phyloP scores from a whole-genome alignment of 768 basidiomycete genomes.

The Xerocomellus chrysenteron region DNA sequence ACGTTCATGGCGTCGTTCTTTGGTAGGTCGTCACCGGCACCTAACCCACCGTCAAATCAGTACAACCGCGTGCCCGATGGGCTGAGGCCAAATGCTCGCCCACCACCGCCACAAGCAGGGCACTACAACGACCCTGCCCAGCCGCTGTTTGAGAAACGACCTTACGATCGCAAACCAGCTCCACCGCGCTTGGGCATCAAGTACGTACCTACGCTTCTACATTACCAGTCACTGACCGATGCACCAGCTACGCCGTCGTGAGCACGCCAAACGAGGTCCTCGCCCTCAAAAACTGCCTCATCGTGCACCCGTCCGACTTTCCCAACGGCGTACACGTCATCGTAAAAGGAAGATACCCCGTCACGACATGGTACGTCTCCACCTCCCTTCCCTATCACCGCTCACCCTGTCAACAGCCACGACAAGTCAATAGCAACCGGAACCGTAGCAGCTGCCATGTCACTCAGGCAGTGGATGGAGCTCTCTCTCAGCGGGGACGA shows the following conservation, averaged over 20 bases:
- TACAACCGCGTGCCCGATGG: constrained; percentile 47
- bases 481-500: constrained; percentile 76
- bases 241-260: constrained; percentile 53
- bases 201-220: constrained; percentile 2
- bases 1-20: constrained; percentile 42
- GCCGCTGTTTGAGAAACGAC: constrained; percentile 50
- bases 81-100: constrained; percentile 35
- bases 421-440: constrained; percentile 74
- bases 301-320: constrained; percentile 81
- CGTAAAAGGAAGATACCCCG: constrained; percentile 66
- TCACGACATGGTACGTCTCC: constrained; percentile 71
- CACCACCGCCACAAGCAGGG: constrained; percentile 38
- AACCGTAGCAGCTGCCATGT: constrained; percentile 69
- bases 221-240: not conserved
- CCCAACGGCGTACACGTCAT: constrained; percentile 68
- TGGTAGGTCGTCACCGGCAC: constrained; percentile 34
- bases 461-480: constrained; percentile 88
- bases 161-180: constrained; percentile 40
- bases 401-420: constrained; percentile 52
- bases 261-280: constrained; percentile 62
- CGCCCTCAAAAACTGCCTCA: constrained; percentile 78
- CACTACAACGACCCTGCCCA: constrained; percentile 55
- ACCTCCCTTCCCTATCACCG: not conserved
- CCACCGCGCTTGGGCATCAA: constrained; percentile 34
- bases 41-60: constrained; percentile 35